A percentile compares a stretch with the other conserved stretches of the same genome.
Evolutionary conservation across 768 basidiomycete genomes (phyloP).

Genomic region (Chalciporus piperatus): DNA sequence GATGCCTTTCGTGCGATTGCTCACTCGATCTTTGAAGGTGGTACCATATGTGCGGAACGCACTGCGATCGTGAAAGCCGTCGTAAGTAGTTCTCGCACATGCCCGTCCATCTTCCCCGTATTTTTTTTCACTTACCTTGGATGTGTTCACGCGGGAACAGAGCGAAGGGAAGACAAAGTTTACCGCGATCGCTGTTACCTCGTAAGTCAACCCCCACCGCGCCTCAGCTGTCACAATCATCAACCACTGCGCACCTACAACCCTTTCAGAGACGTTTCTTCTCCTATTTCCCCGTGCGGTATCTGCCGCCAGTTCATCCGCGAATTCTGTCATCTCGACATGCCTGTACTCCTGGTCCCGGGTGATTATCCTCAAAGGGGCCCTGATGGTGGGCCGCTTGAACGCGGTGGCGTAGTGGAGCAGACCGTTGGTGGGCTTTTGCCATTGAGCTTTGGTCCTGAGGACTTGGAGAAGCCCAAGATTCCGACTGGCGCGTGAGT

Average conservation of each 20-base stretch:
- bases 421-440: constrained; percentile 73
- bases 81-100: constrained; percentile 42
- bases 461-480: constrained; percentile 57
- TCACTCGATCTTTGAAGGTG: constrained; percentile 47
- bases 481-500: neutral
- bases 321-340: constrained; percentile 75
- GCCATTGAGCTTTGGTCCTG: constrained; percentile 88
- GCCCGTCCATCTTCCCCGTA: too few relatives aligned
- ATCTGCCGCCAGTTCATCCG: constrained; percentile 90
- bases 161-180: constrained; percentile 76
- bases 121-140: neutral
- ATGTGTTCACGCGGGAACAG: constrained; percentile 34
- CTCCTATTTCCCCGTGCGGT: too few relatives aligned
- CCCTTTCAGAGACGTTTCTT: constrained; percentile 63
- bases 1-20: too few relatives aligned
- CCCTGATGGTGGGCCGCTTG: constrained; percentile 21
- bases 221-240: neutral
- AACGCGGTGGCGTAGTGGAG: constrained; percentile 47
- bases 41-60: constrained; percentile 89
- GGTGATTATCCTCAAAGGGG: constrained; percentile 50
- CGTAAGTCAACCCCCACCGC: constrained; percentile 43
- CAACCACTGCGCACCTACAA: too few relatives aligned
- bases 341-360: constrained; percentile 43
- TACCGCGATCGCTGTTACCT: constrained; percentile 71
- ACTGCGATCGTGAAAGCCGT: constrained; percentile 95